These are phyloP conservation scores for Gypsophila paniculata DNA, from an alignment of 179 eudicot species.

Conservation along the genomic window DNA sequence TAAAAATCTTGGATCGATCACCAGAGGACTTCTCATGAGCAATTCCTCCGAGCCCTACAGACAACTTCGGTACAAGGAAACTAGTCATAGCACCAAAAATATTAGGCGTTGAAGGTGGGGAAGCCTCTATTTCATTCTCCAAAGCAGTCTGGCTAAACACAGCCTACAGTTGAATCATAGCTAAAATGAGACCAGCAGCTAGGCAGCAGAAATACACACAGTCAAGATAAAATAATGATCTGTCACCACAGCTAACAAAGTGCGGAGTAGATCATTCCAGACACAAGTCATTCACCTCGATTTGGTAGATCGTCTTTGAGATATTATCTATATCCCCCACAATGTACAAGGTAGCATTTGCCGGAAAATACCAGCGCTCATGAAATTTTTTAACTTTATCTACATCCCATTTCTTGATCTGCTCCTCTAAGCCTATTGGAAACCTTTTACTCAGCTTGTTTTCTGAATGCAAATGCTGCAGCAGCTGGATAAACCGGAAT, in stretches of 20 bases:
- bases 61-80: constrained; percentile 91
- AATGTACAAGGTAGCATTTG: constrained; percentile 89
- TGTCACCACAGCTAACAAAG: background rate
- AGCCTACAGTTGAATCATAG: constrained; percentile 46
- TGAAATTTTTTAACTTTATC: constrained; percentile 93
- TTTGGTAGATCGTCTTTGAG: constrained; percentile 69
- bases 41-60: constrained; percentile 64
- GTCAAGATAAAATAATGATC: background rate
- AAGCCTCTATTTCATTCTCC: constrained; percentile 53
- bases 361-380: constrained; percentile 99
- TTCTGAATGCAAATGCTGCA: constrained; percentile 96
- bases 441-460: constrained; percentile 96
- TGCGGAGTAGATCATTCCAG: background rate
- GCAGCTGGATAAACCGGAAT: constrained; percentile 46
- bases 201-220: constrained; percentile 1
- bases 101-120: constrained; percentile 56
- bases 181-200: constrained; percentile 13
- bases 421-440: constrained; percentile 98
- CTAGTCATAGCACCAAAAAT: constrained; percentile 97
- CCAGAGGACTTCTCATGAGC: constrained; percentile 58
- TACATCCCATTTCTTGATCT: constrained; percentile 98
- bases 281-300: constrained; percentile 62
- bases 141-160: constrained; percentile 68
- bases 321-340: constrained; percentile 93
- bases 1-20: constrained; percentile 55